Base-by-base conservation (phyloP, 495 filamentous ascomycete species). In the Penicillium alfredii region DNA sequence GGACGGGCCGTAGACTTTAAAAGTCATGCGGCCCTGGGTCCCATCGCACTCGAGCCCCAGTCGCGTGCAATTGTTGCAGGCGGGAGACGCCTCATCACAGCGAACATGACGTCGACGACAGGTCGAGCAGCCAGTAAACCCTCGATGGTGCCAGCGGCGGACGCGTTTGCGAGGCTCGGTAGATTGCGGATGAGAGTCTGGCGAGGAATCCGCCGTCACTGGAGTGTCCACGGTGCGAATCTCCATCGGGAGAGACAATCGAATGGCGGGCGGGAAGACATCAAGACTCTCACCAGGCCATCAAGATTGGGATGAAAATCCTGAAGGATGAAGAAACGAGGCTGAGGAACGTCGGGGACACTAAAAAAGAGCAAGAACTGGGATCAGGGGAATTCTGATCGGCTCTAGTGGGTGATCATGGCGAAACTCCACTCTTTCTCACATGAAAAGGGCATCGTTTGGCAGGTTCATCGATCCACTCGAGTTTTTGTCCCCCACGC, bases 41-140 rank as follows among this genome's bases (percentile, higher is more conserved):
- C 60, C 63, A 51, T 64, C 61, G 17, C 63, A 67, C 25, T 67
- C 57, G 2, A 61, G 49, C 9, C 55, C 57, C 11, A 65, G 31
- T 1, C 63, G 61, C 7, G 52, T 51, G 14, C 64, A 68, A 28
- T 68, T 68, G 15, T 60, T 60, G 46, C 68, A 72, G 0, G 51
- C 40, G 0, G 68, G 66, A 3, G 57, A 63, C 0, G 61, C 48
- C 38, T 69, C 66, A 35, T 72, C 66, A 33, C 68, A 61, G 47
- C 63, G 46, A 45, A 75, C 36, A 60, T 73, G 50, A 36, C 66
- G 51, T 38, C 66, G 29, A 33, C 64, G 40, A 54, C 61, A 54
- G 30, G 64, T 70, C 13, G 64, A 63, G 56, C 60, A 55, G 28
- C 63, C 47, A 39, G 69, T 50, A 52, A 66, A 66, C 16, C 66